Evolutionary conservation across 805 yeast genomes (phyloP), one percentile per base, ranked within the genome.

Genomic region (Yarrowia osloensis): DNA sequence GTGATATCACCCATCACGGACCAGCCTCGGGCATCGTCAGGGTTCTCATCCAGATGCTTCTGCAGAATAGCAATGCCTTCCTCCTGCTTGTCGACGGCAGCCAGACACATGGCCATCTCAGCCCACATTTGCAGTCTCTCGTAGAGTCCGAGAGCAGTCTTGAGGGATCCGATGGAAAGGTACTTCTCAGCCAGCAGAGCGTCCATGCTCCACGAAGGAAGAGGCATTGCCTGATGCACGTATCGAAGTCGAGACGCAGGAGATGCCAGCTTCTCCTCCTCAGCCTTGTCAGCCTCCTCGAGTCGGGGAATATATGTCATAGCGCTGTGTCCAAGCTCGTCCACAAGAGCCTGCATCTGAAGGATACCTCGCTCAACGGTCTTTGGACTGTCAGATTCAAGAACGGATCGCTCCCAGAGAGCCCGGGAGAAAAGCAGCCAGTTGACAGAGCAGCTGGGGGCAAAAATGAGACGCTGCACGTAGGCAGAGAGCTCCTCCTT

Each of bases 311-410:
- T 71, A 54, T 75, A 81, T 69, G 82, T 90, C 78, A 81, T 85
- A 73, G 80, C 79, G 9, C 88, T 79, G 67, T 87, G 82, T 2
- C 94, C 96, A 28, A 91, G 80, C 75, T 93, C 97, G 74, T 92
- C 97, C 29, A 93, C 95, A 49, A 95, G 80, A 3, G 96, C 88
- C 66, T 93, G 94, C 88, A 95, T 87, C 77, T 95, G 99, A 63
- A 95, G 80, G 4, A 93, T 87, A 62, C 98, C 98, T 75, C 99
- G 84, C 78, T 95, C 98, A 26, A 94, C 88, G 1, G 98, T 94
- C 74, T 89, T 87, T 0, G 96, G 86, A 70, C 86, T 87, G 61
- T 83, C 82, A 0, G 97, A 85, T 75, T 95, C 99, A 40, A 93
- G 79, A 22, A 90, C 72, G 8, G 97, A 91, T 75, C 98, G 85